Percentiles rank a stretch among this genome's conserved stretches.
Conservation (phyloP, 192 early-diverging fungal genomes). For the Rhizophagus sp. region DNA sequence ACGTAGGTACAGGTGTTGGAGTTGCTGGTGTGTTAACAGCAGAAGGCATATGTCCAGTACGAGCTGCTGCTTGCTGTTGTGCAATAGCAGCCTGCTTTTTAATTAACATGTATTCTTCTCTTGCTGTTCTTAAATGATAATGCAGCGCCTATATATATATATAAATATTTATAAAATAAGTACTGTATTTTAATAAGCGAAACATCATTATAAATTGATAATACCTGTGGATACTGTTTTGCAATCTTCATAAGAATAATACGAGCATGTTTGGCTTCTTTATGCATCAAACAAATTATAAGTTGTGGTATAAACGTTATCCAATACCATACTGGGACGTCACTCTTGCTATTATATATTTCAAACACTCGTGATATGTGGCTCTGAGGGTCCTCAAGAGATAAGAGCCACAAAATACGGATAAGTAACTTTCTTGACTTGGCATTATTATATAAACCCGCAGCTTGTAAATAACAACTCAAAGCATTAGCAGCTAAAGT, state of each 20-base stretch:
- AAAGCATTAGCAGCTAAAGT: conserved; percentile 86
- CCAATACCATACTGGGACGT: conserved; percentile 97
- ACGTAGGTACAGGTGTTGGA: conserved; percentile 33
- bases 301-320: conserved; percentile 98
- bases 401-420: conserved; percentile 92
- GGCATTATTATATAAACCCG: conserved; percentile 81
- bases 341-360: conserved; percentile 74
- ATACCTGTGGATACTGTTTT: conserved; percentile 87
- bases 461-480: conserved; percentile 94
- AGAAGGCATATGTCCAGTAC: background rate
- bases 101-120: conserved; percentile 78
- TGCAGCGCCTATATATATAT: conserved; percentile 73
- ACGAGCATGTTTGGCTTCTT: conserved; percentile 81
- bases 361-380: conserved; percentile 82
- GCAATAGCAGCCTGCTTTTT: conserved; percentile 49
- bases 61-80: conserved; percentile 21
- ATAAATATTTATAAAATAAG: background rate
- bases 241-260: conserved; percentile 91
- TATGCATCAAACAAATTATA: conserved; percentile 72
- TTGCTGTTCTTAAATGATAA: conserved; percentile 90
- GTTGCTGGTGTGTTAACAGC: conserved; percentile 35
- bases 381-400: conserved; percentile 77
- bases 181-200: background rate
- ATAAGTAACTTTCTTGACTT: conserved; percentile 90
- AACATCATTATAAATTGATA: conserved; percentile 2